Evolutionary conservation across 1,139 yeast species (phyloP), one percentile per base, ranked within the genome.

Genomic region (Geotrichum klebahnii): DNA sequence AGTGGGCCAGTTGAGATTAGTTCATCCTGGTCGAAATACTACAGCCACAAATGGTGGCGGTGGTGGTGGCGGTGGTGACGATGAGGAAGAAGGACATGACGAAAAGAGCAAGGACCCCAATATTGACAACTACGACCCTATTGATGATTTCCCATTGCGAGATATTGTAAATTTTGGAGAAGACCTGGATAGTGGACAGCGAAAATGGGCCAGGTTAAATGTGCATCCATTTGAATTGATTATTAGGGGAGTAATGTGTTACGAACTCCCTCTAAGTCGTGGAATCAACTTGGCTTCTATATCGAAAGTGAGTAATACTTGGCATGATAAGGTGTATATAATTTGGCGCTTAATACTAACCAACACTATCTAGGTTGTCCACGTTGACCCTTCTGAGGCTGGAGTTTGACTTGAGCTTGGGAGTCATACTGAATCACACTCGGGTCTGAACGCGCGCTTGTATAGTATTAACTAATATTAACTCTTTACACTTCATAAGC

Each of bases 181-280:
- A 24, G 60, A 55, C 24, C 50, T 57, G 22, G 64, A 61, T 39
- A 58, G 56, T 5, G 69, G 75, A 54, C 76, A 75, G 52, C 74
- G 70, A 61, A 80, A 81, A 62, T 90, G 98, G 98, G 78, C 79
- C 50, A 71, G 75, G 19, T 80, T 92, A 17, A 80, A 85, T 20
- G 78, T 80, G 56, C 80, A 87, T 61, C 96, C 96, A 9, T 90
- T 90, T 66, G 96, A 89, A 55, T 71, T 90, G 59, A 84, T 89
- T 24, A 74, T 90, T 1, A 74, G 96, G 43, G 98, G 98, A 0
- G 81, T 82, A 17, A 74, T 90, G 65, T 81, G 79, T 64, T 90
- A 92, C 66, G 79, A 77, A 50, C 71, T 90, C 46, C 92, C 95
- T 1, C 73, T 90, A 29, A 67, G 67, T 24, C 58, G 59, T 9